These are phyloP conservation scores for Pyrus hybrid DNA, from an alignment of 331 rosid species.

Conservation along the genomic window DNA sequence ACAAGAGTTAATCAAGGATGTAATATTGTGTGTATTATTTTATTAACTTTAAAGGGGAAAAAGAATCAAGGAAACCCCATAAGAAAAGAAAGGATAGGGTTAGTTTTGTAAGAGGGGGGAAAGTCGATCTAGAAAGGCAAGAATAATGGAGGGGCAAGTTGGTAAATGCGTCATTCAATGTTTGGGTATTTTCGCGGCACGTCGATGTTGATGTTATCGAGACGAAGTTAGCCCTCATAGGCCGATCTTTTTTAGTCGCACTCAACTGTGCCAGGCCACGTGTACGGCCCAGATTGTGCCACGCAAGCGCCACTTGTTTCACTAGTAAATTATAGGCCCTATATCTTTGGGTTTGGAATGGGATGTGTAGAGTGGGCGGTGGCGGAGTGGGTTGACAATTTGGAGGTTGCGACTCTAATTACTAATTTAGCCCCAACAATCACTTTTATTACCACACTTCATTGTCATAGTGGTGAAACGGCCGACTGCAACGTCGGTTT, in stretches of 20 bases:
- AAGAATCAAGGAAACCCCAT: too few relatives aligned
- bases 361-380: background rate
- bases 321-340: slow-evolving; percentile 8
- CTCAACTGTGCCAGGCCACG: background rate
- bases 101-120: too few relatives aligned
- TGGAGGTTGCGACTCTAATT: background rate
- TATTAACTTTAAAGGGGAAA: too few relatives aligned
- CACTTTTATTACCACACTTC: background rate
- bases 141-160: too few relatives aligned
- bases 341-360: background rate
- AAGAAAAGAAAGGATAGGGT: too few relatives aligned
- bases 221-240: background rate
- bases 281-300: slow-evolving; percentile 13
- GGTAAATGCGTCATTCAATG: too few relatives aligned
- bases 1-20: too few relatives aligned
- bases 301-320: slow-evolving; percentile 12
- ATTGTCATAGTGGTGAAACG: background rate
- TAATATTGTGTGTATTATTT: too few relatives aligned
- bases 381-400: background rate
- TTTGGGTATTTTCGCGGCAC: slow-evolving; percentile 5
- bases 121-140: too few relatives aligned
- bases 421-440: background rate
- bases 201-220: slow-evolving; percentile 20
- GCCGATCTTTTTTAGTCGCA: too few relatives aligned
- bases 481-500: too few relatives aligned